These are phyloP conservation scores for Globisporangium canariense DNA, from an alignment of 352 stramenopile species.

Conservation along the genomic window DNA sequence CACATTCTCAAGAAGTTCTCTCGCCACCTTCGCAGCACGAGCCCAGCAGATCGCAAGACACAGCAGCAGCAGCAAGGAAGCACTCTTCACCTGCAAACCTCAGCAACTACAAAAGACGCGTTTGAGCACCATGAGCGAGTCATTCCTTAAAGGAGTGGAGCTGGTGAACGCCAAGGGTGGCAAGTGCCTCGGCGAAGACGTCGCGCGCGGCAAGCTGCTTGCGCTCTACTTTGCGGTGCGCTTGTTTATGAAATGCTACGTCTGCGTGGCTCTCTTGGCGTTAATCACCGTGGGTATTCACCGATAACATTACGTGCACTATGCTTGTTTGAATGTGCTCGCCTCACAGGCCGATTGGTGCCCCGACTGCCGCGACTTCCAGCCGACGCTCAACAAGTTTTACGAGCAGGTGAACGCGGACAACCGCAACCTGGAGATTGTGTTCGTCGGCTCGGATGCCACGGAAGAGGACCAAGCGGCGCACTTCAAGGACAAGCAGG, in stretches of 20 bases:
- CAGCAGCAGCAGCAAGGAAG: background rate
- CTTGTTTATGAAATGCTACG: background rate
- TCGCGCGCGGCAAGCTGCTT: slow-evolving; percentile 48
- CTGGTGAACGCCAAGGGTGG: slow-evolving; percentile 58
- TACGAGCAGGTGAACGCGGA: slow-evolving; percentile 49
- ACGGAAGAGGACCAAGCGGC: slow-evolving; percentile 49
- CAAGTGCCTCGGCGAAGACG: slow-evolving; percentile 35
- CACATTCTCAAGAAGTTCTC: background rate
- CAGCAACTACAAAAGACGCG: background rate
- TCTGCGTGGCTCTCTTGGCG: background rate
- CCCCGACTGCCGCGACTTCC: slow-evolving; percentile 76
- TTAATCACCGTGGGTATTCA: too few relatives aligned
- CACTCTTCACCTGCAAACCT: background rate
- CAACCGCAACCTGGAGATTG: slow-evolving; percentile 49
- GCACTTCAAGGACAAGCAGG: slow-evolving; percentile 73
- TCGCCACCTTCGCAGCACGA: background rate
- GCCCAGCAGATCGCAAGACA: background rate
- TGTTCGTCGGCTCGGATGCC: slow-evolving; percentile 77
- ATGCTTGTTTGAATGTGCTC: background rate
- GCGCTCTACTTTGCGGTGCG: slow-evolving; percentile 78
- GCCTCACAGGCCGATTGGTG: slow-evolving; percentile 72
- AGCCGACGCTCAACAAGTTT: slow-evolving; percentile 72
- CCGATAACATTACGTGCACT: background rate
- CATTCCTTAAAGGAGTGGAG: slow-evolving; percentile 46
- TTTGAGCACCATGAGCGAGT: slow-evolving; percentile 30